Base-by-base conservation (phyloP, 495 filamentous ascomycete genomes). In the Cladorrhinum samala region DNA sequence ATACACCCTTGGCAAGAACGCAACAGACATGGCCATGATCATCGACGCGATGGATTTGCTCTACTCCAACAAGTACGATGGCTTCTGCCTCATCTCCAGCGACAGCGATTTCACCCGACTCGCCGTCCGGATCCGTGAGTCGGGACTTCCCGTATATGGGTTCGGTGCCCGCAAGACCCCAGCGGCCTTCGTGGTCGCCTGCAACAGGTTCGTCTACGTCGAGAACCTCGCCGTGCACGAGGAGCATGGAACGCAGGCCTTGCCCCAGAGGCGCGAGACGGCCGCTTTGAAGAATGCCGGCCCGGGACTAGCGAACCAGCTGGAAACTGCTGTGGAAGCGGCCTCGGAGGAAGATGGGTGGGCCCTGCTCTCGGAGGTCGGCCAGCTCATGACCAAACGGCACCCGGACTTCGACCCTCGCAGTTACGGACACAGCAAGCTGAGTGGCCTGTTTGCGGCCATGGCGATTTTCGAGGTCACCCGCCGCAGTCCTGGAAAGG, bases 351-450 rank as follows among this genome's bases (percentile, higher is more conserved):
- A n/a, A n/a, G n/a, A n/a, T n/a, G n/a, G n/a, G n/a, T n/a, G n/a
- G n/a, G n/a, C n/a, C n/a, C n/a, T n/a, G n/a, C n/a, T n/a, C 53
- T 60, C 17, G 50, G 37, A 46, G 18, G 57, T 60, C 9, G 43
- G 40, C 16, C 3, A 9, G 6, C 23, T 60, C 14, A 72, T 49
- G 69, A 67, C 46, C 64, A 68, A 43, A 57, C 63, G 46, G 54
- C 60, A 25, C 50, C 56, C 23, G 30, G 49, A 44, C 52, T 58
- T 57, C 51, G 65, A 56, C 42, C 49, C 18, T 38, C 57, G 21
- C 50, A 66, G 19, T 50, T 61, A 46, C 47, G 52, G 49, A 60
- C 66, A 48, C 55, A 27, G 14, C 43, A 48, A 58, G 57, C 46
- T 59, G 54, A 61, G 44, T 53, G 64, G 53, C 40, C 50, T 52